Evolutionary conservation across 176 grass and related monocot species (phyloP).

Genomic region (Oryza coarctata): DNA sequence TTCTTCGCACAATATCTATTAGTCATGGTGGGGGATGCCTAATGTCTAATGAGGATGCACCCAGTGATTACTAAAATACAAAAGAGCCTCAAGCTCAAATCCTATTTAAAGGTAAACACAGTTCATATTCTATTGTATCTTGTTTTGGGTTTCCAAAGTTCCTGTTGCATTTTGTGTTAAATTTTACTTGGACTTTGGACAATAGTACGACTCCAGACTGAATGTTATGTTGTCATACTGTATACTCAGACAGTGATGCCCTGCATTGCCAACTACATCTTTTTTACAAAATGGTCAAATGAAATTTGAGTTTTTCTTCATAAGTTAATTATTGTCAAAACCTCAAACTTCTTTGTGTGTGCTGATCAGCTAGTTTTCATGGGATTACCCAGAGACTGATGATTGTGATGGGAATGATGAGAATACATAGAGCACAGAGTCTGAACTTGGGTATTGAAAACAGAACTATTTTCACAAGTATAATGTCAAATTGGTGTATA

Average conservation of each 20-base stretch:
- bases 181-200: neutral
- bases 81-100: constrained; percentile 27
- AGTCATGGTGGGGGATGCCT: neutral
- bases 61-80: neutral
- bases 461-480: neutral
- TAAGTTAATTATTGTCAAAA: neutral
- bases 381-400: neutral
- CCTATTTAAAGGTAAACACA: constrained; percentile 14
- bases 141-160: neutral
- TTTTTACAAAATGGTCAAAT: too few species aligned
- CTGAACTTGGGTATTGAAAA: neutral
- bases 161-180: neutral
- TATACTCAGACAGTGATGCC: neutral
- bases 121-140: neutral
- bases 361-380: neutral
- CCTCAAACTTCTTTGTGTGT: neutral
- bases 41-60: neutral
- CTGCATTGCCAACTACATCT: neutral
- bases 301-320: too few species aligned
- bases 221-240: too few species aligned
- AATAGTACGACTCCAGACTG: neutral
- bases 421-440: neutral
- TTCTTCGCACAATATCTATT: constrained; percentile 18
- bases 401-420: neutral
- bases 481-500: neutral